Evolutionary conservation across 1,284 basidiomycete genomes (phyloP), one percentile per base, ranked within the genome.

Genomic region (Microbotryomycetes sp.): DNA sequence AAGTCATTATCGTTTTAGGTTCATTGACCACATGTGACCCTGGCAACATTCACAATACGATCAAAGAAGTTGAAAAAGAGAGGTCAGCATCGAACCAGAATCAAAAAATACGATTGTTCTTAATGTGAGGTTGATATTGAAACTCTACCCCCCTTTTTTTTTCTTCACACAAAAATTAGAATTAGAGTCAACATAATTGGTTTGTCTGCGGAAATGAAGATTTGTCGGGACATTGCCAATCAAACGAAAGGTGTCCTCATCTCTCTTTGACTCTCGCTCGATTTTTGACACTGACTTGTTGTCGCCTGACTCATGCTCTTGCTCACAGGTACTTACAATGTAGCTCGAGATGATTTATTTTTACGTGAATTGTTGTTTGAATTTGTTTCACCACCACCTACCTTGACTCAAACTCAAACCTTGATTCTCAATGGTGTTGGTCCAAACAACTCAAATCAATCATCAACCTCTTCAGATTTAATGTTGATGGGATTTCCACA

Each of bases 401-500:
- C 68, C 4, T 56, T 70, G 53, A 62, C 65, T 1, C 46, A 56
- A 12, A 59, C 60, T 2, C 58, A 53, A 22, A 56, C 62, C 19
- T 53, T 63, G 56, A 51, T 65, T 48, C 63, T 65, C 54, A 58
- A 64, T 46, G 58, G 58, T 0, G 32, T 65, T 1, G 57, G 59
- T 1, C 22, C 49, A 28, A n/a, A n/a, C n/a, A n/a, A n/a, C n/a
- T 30, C 67, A n/a, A 47, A 59, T 0, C n/a, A 62, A 6, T 52
- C 62, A 1, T 51, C 65, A 19, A 61, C 68, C 23, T 67, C 71
- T 6, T 69, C 73, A 28, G 92, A 98, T 76, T 79, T 99, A 46
- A 93, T 99, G 86, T 87, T 96, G 80, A 98, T 99, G 92, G 94
- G 94, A 3, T 99, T 99, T 76, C 96, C 92, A 0, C 90, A 87